These are phyloP conservation scores for Colletotrichum chlorophyti DNA, from an alignment of 2,329 filamentous ascomycete genomes.

Conservation along the genomic window DNA sequence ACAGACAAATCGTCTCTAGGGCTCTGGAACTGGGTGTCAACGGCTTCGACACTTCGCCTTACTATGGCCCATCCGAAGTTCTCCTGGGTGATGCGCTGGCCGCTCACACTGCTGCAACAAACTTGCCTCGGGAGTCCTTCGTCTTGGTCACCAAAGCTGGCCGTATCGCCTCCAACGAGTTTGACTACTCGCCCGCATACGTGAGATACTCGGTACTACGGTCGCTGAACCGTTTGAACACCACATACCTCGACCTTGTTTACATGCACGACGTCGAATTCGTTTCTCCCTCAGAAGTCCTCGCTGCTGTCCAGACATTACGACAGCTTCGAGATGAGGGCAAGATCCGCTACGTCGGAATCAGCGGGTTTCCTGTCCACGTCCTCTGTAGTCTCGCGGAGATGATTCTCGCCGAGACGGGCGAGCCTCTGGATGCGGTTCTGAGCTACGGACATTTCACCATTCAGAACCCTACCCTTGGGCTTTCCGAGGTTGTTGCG, in stretches of 20 bases:
- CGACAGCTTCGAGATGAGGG: slow-evolving; percentile 78
- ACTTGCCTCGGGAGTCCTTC: slow-evolving; percentile 8
- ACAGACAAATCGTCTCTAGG: slow-evolving; percentile 21
- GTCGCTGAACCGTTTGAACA: slow-evolving; percentile 69
- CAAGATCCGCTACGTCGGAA: slow-evolving; percentile 81
- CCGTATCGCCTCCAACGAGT: slow-evolving; percentile 21
- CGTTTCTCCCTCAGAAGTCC: slow-evolving; percentile 69
- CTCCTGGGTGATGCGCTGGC: slow-evolving; percentile 34
- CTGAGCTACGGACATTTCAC: slow-evolving; percentile 27
- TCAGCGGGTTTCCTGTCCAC: slow-evolving; percentile 86
- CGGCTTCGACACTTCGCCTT: slow-evolving; percentile 27
- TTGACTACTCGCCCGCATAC: slow-evolving; percentile 25
- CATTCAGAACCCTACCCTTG: slow-evolving; percentile 21
- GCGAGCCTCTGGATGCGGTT: slow-evolving; percentile 15
- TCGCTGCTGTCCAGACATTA: slow-evolving; percentile 73
- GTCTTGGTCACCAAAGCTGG: slow-evolving; percentile 38
- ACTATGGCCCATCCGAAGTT: slow-evolving; percentile 26
- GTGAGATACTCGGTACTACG: slow-evolving; percentile 66
- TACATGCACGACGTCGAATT: slow-evolving; percentile 87
- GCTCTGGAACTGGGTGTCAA: slow-evolving; percentile 24
- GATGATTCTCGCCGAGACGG: slow-evolving; percentile 13
- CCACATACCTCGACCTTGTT: slow-evolving; percentile 76
- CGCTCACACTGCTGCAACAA: slow-evolving; percentile 67
- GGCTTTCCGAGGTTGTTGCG: slow-evolving; percentile 85
- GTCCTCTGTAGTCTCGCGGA: slow-evolving; percentile 76